Percentiles rank a stretch among this genome's conserved stretches.
Conservation (phyloP, 148 eudicot species). For the Tetragonia tetragonoides region DNA sequence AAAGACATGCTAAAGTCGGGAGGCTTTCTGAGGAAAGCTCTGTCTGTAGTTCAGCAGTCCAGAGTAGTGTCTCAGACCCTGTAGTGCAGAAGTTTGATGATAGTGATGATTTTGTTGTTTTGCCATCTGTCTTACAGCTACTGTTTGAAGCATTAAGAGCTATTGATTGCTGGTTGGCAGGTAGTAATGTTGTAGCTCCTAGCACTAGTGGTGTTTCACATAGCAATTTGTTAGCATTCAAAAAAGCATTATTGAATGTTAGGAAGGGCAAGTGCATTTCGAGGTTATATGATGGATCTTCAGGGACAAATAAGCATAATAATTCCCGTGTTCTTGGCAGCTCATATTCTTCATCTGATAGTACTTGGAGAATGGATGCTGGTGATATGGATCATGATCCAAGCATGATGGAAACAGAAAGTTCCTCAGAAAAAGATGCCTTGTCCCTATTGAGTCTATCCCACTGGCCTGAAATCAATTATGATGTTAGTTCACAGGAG, state of each 20-base stretch:
- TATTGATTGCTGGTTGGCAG: slow-evolving; percentile 65
- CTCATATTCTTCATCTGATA: slow-evolving; percentile 29
- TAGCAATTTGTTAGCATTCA: slow-evolving; percentile 50
- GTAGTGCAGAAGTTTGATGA: slow-evolving; percentile 30
- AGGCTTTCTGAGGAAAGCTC: slow-evolving; percentile 81
- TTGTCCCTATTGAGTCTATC: slow-evolving; percentile 58
- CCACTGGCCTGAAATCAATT: slow-evolving; percentile 76
- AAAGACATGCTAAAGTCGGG: slow-evolving; percentile 85
- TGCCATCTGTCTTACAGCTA: slow-evolving; percentile 52
- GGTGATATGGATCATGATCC: slow-evolving; percentile 35
- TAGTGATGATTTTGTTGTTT: slow-evolving; percentile 26
- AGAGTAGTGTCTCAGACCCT: slow-evolving; percentile 33
- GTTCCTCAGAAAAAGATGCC: slow-evolving; percentile 40
- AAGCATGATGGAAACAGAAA: slow-evolving; percentile 45
- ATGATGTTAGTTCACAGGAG: slow-evolving; percentile 79
- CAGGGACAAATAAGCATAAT: slow-evolving; percentile 23
- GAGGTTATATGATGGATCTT: slow-evolving; percentile 34
- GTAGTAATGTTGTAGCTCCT: slow-evolving; percentile 47
- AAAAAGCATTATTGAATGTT: slow-evolving; percentile 54
- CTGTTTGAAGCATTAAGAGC: slow-evolving; percentile 67
- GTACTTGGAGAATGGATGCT: slow-evolving; percentile 29
- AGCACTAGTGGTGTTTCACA: slow-evolving; percentile 32
- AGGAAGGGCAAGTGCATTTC: slow-evolving; percentile 45
- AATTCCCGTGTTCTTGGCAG: slow-evolving; percentile 25
- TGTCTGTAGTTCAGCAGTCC: slow-evolving; percentile 46